phyloP scores from a whole-genome alignment of 2,329 filamentous ascomycete species.

The Nemania sp. region DNA sequence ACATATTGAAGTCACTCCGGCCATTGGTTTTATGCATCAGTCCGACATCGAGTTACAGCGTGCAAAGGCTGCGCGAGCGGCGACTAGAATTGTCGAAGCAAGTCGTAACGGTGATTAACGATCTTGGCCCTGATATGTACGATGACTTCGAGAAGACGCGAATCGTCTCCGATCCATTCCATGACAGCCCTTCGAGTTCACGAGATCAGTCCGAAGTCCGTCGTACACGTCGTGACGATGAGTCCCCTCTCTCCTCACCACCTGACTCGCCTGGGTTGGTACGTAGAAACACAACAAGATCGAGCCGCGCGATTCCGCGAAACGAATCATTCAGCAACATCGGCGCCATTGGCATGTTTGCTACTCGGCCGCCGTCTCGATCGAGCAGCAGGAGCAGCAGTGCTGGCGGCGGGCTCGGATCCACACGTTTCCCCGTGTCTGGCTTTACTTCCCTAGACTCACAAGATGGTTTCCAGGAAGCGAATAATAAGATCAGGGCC shows the following conservation, averaged over 20 bases:
- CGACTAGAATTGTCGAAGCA: slow-evolving; percentile 76
- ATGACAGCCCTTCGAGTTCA: slow-evolving; percentile 34
- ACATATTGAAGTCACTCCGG: slow-evolving; percentile 92
- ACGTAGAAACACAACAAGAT: slow-evolving; percentile 57
- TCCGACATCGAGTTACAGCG: slow-evolving; percentile 81
- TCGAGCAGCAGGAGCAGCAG: slow-evolving; percentile 68
- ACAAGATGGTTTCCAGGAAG: slow-evolving; percentile 77
- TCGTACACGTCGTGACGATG: slow-evolving; percentile 23
- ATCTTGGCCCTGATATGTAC: slow-evolving; percentile 92
- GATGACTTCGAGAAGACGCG: slow-evolving; percentile 87
- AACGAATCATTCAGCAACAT: slow-evolving; percentile 96
- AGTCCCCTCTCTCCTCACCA: slow-evolving; percentile 35
- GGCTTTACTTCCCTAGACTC: slow-evolving; percentile 71
- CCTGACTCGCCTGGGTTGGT: slow-evolving; percentile 41
- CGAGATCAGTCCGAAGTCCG: slow-evolving; percentile 41
- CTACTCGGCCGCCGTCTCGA: slow-evolving; percentile 83
- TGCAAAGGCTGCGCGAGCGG: slow-evolving; percentile 74
- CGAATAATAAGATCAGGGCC: slow-evolving; percentile 79
- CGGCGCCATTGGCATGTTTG: slow-evolving; percentile 85
- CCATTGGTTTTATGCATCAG: slow-evolving; percentile 85
- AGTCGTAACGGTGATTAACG: slow-evolving; percentile 92
- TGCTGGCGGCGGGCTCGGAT: slow-evolving; percentile 62
- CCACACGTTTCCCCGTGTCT: slow-evolving; percentile 66
- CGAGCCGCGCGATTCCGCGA: slow-evolving; percentile 65
- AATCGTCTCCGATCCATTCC: slow-evolving; percentile 64